phyloP scores from a whole-genome alignment of 1,284 basidiomycete genomes.

The Sanghuangporus sanghuang region DNA sequence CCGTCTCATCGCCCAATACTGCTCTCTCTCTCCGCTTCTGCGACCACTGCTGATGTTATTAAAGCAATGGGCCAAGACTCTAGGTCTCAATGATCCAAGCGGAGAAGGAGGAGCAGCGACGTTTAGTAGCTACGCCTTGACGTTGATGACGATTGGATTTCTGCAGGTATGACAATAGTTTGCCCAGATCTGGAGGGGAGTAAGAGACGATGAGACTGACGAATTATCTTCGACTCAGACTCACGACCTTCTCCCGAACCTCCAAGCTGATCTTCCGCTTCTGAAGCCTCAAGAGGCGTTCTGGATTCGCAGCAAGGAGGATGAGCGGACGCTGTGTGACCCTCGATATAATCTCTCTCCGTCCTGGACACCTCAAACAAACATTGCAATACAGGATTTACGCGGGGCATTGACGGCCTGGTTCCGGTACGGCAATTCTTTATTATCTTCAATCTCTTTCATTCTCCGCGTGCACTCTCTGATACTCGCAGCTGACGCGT shows the following conservation, averaged over 20 bases:
- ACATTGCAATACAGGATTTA: constrained; percentile 21
- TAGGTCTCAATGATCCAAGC: constrained; percentile 42
- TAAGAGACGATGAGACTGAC: not conserved
- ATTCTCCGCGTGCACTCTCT: not conserved
- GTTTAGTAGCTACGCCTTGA: constrained; percentile 56
- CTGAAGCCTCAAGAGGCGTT: constrained; percentile 25
- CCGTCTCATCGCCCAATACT: constrained; percentile 42
- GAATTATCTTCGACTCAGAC: constrained; percentile 27
- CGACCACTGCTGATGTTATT: constrained; percentile 37
- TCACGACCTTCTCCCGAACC: constrained; percentile 41
- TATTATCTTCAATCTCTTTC: not conserved
- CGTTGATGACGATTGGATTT: constrained; percentile 51
- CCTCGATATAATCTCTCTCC: constrained; percentile 28
- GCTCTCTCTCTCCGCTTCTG: constrained; percentile 36
- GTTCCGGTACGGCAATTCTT: constrained; percentile 38
- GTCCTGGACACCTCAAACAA: constrained; percentile 24
- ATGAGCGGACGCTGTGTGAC: constrained; percentile 31
- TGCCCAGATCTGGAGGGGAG: not conserved
- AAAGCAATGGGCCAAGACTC: constrained; percentile 51
- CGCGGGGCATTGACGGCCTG: constrained; percentile 33
- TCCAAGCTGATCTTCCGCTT: constrained; percentile 37
- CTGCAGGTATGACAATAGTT: constrained; percentile 39
- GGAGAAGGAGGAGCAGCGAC: constrained; percentile 24
- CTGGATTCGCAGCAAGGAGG: constrained; percentile 31
- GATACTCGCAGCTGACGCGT: not conserved